phyloP scores from a whole-genome alignment of 495 filamentous ascomycete genomes.

The Lasiosphaeriaceae sp. region DNA sequence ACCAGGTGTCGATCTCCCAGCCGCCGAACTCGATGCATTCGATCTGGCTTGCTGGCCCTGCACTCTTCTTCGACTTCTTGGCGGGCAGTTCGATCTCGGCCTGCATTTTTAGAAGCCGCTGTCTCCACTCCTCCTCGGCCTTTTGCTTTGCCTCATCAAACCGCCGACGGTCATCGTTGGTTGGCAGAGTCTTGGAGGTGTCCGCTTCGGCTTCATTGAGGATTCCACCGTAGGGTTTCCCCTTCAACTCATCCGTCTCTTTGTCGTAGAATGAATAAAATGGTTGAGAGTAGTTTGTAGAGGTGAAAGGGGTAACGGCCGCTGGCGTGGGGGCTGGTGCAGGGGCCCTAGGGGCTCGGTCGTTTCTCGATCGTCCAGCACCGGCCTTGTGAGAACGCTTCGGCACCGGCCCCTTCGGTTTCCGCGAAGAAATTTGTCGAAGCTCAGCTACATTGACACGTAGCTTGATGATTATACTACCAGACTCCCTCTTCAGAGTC shows the following conservation, averaged over 20 bases:
- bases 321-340: constrained; percentile 21
- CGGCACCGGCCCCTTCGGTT: constrained; percentile 37
- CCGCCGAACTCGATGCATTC: constrained; percentile 98
- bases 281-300: constrained; percentile 54
- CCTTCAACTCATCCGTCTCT: constrained; percentile 82
- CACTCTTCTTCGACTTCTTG: constrained; percentile 60
- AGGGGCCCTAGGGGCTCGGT: constrained; percentile 4
- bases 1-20: constrained; percentile 98
- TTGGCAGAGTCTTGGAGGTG: constrained; percentile 81
- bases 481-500: constrained; percentile 37
- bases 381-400: constrained; percentile 38
- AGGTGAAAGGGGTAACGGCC: constrained; percentile 46
- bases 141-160: constrained; percentile 86
- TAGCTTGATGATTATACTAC: constrained; percentile 43
- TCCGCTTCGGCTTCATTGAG: constrained; percentile 85
- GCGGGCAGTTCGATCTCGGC: constrained; percentile 39
- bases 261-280: constrained; percentile 84
- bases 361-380: constrained; percentile 15
- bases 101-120: constrained; percentile 44
- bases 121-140: constrained; percentile 88
- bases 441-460: constrained; percentile 57
- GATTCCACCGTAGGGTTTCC: constrained; percentile 94
- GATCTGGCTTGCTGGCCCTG: constrained; percentile 89
- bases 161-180: constrained; percentile 68
- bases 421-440: constrained; percentile 51